phyloP scores from a whole-genome alignment of 106 monocot genomes.

The Acanthochlamys bracteata region DNA sequence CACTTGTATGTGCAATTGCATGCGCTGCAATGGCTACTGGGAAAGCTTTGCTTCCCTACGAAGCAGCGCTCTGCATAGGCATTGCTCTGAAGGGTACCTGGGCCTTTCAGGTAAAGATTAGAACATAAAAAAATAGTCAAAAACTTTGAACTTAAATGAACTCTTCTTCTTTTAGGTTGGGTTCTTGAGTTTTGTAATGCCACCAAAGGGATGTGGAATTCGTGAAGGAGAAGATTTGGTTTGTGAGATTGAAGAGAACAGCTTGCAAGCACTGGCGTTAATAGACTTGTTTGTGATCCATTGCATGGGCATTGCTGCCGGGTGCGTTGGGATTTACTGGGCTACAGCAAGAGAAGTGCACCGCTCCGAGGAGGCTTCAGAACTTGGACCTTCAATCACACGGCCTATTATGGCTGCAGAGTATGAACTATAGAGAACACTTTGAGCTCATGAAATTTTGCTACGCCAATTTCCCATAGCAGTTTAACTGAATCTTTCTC shows the following conservation, averaged over 20 bases:
- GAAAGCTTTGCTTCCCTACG: neutral
- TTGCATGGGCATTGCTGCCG: neutral
- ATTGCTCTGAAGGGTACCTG: constrained; percentile 7
- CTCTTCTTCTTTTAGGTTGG: no score
- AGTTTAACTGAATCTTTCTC: no score
- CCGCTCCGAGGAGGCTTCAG: no score
- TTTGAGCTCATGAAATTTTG: no score
- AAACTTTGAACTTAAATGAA: no score
- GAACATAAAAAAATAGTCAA: no score
- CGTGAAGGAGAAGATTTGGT: neutral
- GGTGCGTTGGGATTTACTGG: neutral
- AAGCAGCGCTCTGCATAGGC: constrained; percentile 6
- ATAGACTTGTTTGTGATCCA: constrained; percentile 10
- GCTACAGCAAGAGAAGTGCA: neutral
- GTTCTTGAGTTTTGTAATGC: neutral
- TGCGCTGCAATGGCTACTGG: neutral
- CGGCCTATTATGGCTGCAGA: neutral
- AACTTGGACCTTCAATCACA: neutral
- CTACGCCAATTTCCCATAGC: no score
- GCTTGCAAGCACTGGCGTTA: constrained; percentile 4
- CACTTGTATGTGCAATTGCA: neutral
- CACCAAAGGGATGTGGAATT: constrained; percentile 4
- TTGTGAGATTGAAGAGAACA: constrained; percentile 20
- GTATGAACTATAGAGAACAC: no score
- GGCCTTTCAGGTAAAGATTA: constrained; percentile 21